Evolutionary conservation across 345 rosid genomes (phyloP), one percentile per base, ranked within the genome.

Genomic region (Rhodamnia argentea): DNA sequence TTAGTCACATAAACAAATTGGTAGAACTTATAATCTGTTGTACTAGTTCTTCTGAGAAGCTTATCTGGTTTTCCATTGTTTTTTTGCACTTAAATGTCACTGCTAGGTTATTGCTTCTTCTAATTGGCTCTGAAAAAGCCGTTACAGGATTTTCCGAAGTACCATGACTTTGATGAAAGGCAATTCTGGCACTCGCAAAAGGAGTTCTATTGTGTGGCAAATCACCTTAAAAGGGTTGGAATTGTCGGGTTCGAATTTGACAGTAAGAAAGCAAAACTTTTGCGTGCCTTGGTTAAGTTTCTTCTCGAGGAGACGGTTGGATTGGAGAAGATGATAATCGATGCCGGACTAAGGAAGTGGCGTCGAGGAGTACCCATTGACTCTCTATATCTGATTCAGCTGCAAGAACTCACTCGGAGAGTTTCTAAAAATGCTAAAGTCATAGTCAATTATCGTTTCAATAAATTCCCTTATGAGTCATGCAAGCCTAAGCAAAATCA

Each of bases 281-380:
- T 32, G 76, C 13, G 32, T 5, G 23, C 20, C 11, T 0, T 2
- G 12, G 44, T 44, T 16, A 32, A 64, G 23, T 64, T 32, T 64
- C 76, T 64, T 64, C 76, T 64, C 44, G 37, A 64, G 44, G 11
- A 64, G 2, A 24, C 3, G 2, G 44, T 64, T 64, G 44, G 44
- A 64, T 64, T 32, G 1, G 76, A 18, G 76, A 64, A 32, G 76
- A 64, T 32, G 13, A 64, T 32, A 64, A 64, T 64, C 10, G 44
- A 32, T 1, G 22, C 13, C 0, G 24, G 32, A 64, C 8, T 64
- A 18, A 64, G 76, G 76, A 8, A 15, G 44, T 32, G 0, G 0
- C 0, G 0, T 32, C 12, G 40, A 64, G 44, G 44, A 32, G 76
- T 32, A 64, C 23, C 44, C 44, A 16, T 16, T 32, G 3, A 32